Evolutionary conservation across 2,329 filamentous ascomycete species (phyloP).

Genomic region (Penicillium olsonii): DNA sequence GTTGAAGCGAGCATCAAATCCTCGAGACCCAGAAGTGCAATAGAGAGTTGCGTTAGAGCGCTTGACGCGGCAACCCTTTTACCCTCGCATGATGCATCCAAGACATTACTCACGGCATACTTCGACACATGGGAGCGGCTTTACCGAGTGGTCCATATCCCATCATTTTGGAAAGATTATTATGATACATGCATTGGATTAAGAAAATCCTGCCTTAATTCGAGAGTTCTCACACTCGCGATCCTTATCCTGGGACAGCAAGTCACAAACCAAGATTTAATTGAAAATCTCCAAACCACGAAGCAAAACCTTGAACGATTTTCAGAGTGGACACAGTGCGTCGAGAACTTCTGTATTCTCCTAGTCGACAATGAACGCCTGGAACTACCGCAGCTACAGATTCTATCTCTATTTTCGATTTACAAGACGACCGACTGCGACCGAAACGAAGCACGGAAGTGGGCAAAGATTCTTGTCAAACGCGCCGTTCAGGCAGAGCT

Average conservation of each 20-base stretch:
- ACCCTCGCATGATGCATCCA: no score
- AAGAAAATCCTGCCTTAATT: background rate
- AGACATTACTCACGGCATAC: no score
- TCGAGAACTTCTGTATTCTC: no score
- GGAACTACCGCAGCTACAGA: slow-evolving; percentile 28
- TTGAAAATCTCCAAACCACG: slow-evolving; percentile 28
- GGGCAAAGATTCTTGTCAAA: slow-evolving; percentile 25
- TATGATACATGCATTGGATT: background rate
- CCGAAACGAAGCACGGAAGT: slow-evolving; percentile 29
- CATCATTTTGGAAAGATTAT: slow-evolving; percentile 1
- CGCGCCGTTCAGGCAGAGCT: slow-evolving; percentile 36
- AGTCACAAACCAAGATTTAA: background rate
- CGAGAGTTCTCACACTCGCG: background rate
- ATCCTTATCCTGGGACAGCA: background rate
- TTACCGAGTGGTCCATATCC: slow-evolving; percentile 5
- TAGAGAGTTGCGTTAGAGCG: no score
- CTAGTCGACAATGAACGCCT: slow-evolving; percentile 32
- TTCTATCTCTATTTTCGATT: no score
- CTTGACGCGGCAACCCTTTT: no score
- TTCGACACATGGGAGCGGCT: background rate
- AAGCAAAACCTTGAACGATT: no score
- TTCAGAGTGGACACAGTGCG: no score
- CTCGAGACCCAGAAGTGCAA: no score
- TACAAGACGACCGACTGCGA: no score
- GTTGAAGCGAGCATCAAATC: no score